Evolutionary conservation across 129 eudicot species (phyloP).

Genomic region (Centrapalus pauciflorus): DNA sequence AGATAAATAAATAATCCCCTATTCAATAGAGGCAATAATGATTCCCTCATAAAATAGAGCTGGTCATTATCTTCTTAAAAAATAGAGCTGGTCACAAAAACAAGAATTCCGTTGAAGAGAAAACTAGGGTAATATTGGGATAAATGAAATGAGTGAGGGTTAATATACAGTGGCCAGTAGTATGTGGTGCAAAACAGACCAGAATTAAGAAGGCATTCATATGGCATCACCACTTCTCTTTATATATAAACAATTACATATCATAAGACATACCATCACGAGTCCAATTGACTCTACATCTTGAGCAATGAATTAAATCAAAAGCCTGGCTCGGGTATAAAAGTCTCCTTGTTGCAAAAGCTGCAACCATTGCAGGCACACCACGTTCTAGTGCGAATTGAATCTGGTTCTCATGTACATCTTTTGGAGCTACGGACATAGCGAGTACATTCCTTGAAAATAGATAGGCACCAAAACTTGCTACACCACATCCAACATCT

Average conservation of each 20-base stretch:
- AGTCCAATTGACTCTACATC: constrained; percentile 99
- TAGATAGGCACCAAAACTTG: constrained; percentile 93
- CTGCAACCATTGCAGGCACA: constrained; percentile 97
- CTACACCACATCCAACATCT: constrained; percentile 99
- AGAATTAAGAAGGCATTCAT: neutral
- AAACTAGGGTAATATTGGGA: too few relatives aligned
- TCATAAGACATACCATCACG: constrained; percentile 73
- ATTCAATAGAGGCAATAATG: too few relatives aligned
- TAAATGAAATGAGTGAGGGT: too few relatives aligned
- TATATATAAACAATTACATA: neutral
- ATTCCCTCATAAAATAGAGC: too few relatives aligned
- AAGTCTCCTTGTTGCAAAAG: constrained; percentile 76
- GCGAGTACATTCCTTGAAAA: constrained; percentile 79
- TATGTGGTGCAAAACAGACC: neutral
- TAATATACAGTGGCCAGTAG: neutral
- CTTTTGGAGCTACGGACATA: constrained; percentile 94
- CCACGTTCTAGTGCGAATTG: constrained; percentile 99
- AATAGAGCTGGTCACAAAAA: too few relatives aligned
- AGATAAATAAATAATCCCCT: too few relatives aligned
- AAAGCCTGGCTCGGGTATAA: constrained; percentile 95
- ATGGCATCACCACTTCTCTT: neutral
- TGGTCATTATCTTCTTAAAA: too few relatives aligned
- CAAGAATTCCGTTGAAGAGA: neutral
- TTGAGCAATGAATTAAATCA: constrained; percentile 92
- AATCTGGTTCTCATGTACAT: constrained; percentile 96